Evolutionary conservation across 139 green algal genomes (phyloP).

Genomic region (Tetradesmus lagerheimii): DNA sequence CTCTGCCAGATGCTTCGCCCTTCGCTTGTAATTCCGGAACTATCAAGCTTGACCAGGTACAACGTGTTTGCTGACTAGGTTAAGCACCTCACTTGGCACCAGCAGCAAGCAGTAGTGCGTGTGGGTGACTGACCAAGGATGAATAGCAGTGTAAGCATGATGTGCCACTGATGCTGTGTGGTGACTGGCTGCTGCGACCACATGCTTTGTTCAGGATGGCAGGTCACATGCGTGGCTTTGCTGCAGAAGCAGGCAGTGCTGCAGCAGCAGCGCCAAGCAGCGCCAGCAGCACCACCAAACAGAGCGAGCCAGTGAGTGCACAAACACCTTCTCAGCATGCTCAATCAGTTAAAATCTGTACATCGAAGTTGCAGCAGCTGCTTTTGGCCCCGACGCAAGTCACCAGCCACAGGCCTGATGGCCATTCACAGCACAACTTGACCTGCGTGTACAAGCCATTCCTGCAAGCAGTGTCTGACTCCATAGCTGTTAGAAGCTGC

Average conservation of each 20-base stretch:
- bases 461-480: no score
- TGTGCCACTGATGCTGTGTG: not conserved
- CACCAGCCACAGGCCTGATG: no score
- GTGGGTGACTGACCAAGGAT: not conserved
- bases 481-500: no score
- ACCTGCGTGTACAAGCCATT: no score
- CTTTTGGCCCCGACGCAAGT: not conserved
- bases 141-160: not conserved
- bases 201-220: not conserved
- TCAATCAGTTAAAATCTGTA: not conserved
- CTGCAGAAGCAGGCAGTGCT: conserved; percentile 3
- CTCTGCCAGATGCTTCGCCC: not conserved
- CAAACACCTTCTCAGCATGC: not conserved
- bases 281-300: not conserved
- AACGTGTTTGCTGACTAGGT: not conserved
- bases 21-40: not conserved
- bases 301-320: not conserved
- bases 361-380: no score
- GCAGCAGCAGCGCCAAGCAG: conserved; percentile 2
- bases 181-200: not conserved
- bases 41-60: not conserved
- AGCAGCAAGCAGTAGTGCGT: not conserved
- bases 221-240: conserved; percentile 4
- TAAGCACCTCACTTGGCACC: not conserved
- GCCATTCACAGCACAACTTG: no score